Evolutionary conservation across 176 grass and related monocot species (phyloP).

Genomic region (Alloteropsis semialata): DNA sequence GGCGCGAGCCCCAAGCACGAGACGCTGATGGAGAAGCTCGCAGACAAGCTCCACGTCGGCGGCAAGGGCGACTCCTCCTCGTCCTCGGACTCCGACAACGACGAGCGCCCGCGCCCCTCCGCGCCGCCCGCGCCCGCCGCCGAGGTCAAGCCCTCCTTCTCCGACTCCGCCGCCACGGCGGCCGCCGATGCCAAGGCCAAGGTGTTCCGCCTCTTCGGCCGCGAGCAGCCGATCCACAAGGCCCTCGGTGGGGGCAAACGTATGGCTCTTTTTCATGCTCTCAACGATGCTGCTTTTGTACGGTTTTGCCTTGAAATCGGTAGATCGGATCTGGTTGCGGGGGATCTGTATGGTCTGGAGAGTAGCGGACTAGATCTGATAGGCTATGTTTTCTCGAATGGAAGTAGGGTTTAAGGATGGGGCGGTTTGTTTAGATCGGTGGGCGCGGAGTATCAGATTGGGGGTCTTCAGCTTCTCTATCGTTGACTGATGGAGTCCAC

Average conservation of each 20-base stretch:
- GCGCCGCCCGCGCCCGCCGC: conserved; percentile 8
- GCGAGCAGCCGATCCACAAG: conserved; percentile 75
- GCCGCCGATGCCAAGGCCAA: conserved; percentile 44
- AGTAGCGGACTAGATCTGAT: conserved; percentile 30
- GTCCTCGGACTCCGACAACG: conserved; percentile 54
- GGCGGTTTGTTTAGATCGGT: not conserved
- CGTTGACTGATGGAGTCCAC: no score
- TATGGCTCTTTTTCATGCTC: conserved; percentile 26
- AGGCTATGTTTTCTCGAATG: not conserved
- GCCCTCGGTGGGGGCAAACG: conserved; percentile 88
- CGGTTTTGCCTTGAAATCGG: not conserved
- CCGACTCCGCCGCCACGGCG: conserved; percentile 17
- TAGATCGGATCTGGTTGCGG: conserved; percentile 41
- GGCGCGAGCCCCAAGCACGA: conserved; percentile 50
- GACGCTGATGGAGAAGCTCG: conserved; percentile 66
- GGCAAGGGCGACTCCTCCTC: conserved; percentile 24
- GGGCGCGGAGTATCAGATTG: not conserved
- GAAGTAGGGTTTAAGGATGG: not conserved
- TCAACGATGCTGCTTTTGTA: not conserved
- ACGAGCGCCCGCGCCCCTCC: conserved; percentile 43
- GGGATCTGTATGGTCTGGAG: conserved; percentile 12
- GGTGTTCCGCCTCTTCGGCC: conserved; percentile 88
- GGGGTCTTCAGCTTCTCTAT: not conserved
- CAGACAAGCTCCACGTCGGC: conserved; percentile 63
- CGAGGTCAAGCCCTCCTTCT: conserved; percentile 25